A percentile compares a stretch with the other conserved stretches of the same genome.
These are phyloP conservation scores for Eucalyptus cladocalyx DNA, from an alignment of 345 rosid genomes.

Conservation along the genomic window DNA sequence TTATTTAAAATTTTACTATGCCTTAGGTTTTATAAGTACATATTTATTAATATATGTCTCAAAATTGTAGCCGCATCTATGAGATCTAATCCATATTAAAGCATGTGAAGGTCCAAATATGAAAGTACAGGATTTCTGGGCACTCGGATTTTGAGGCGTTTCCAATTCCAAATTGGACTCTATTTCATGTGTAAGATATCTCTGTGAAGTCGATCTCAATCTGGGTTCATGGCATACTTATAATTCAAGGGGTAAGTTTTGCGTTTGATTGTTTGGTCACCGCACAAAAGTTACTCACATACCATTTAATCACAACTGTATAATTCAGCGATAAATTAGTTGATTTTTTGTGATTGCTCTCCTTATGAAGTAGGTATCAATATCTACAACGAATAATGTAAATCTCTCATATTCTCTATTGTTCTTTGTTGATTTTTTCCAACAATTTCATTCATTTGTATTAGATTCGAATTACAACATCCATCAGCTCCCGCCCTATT, in stretches of 20 bases:
- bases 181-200: neutral
- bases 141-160: neutral
- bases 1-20: no score
- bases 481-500: neutral
- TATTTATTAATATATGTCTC: no score
- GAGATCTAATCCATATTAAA: neutral
- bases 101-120: neutral
- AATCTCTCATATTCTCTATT: neutral
- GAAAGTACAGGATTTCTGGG: neutral
- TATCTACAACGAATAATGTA: accelerated
- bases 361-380: neutral
- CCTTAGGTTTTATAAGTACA: no score
- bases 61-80: no score
- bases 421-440: neutral
- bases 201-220: neutral
- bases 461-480: neutral
- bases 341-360: neutral
- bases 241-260: neutral
- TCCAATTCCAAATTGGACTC: neutral
- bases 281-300: neutral
- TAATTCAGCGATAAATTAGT: neutral
- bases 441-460: neutral
- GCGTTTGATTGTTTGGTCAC: neutral
- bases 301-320: neutral
- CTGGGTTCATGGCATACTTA: neutral